Evolutionary conservation across 495 filamentous ascomycete genomes (phyloP).

Genomic region (Pseudoneurospora amorphoporcata): DNA sequence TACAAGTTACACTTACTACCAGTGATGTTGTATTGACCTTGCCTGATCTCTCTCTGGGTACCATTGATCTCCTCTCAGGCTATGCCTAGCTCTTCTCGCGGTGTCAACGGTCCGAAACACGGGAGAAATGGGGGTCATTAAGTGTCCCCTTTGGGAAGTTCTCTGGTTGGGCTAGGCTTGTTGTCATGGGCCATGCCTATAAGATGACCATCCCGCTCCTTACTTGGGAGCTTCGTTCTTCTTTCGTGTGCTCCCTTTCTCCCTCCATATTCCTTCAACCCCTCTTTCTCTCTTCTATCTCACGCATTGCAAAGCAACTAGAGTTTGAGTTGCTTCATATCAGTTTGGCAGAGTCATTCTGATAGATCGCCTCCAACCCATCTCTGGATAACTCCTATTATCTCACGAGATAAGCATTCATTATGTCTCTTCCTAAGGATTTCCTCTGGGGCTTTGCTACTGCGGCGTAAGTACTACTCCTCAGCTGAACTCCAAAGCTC

Average conservation of each 20-base stretch:
- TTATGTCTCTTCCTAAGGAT: conserved; percentile 54
- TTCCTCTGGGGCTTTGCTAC: conserved; percentile 81
- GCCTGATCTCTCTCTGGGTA: background rate
- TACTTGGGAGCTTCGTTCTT: background rate
- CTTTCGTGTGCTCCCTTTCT: background rate
- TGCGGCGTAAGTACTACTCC: conserved; percentile 44
- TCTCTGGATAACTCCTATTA: background rate
- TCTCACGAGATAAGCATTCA: conserved; percentile 1
- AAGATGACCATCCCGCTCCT: conserved; percentile 9
- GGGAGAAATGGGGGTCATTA: conserved; percentile 27
- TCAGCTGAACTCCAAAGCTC: background rate
- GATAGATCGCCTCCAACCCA: background rate
- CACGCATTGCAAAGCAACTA: background rate
- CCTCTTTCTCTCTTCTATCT: background rate
- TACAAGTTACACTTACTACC: background rate
- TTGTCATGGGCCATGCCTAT: conserved; percentile 8
- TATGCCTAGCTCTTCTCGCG: conserved; percentile 33
- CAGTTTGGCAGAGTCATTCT: background rate
- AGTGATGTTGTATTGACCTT: background rate
- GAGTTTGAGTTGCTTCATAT: background rate
- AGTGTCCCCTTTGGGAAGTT: background rate
- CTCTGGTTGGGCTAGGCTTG: background rate
- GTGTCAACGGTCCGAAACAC: conserved; percentile 39
- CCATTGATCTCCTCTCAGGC: conserved; percentile 15
- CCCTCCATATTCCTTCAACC: background rate